These are phyloP conservation scores for Penium margaritaceum DNA, from an alignment of 139 green algal species.

Conservation along the genomic window DNA sequence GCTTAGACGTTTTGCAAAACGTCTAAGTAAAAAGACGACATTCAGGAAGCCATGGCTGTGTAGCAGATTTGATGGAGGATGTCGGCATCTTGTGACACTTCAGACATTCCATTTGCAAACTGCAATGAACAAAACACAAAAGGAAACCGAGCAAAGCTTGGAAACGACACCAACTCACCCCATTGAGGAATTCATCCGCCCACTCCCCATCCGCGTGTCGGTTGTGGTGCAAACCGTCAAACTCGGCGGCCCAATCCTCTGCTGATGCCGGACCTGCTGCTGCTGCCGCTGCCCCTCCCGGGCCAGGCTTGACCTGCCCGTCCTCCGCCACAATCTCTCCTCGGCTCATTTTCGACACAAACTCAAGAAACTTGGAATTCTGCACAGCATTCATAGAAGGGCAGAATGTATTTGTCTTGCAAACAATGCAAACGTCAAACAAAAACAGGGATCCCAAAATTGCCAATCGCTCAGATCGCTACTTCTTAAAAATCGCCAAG, in stretches of 20 bases:
- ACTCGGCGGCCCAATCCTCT: conserved; percentile 29
- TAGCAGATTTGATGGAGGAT: no score
- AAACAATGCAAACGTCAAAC: no score
- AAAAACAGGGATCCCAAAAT: no score
- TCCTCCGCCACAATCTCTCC: conserved; percentile 37
- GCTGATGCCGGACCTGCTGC: conserved; percentile 15
- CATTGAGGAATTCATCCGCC: conserved; percentile 32
- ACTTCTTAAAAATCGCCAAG: no score
- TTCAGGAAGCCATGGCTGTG: no score
- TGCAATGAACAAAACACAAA: background rate
- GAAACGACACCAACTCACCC: background rate
- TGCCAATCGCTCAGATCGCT: no score
- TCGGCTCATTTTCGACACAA: conserved; percentile 86
- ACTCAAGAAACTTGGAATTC: conserved; percentile 86
- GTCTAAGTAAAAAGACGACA: no score
- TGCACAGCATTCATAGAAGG: no score
- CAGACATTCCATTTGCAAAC: no score
- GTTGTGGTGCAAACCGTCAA: conserved; percentile 24
- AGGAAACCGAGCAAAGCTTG: background rate
- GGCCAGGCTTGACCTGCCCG: conserved; percentile 46
- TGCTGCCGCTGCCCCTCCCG: conserved; percentile 45
- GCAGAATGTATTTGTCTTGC: no score
- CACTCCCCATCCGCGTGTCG: conserved; percentile 7
- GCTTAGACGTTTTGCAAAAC: no score
- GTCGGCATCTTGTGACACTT: no score